Percentiles rank a stretch among this genome's conserved stretches.
Evolutionary conservation across 1,284 basidiomycete genomes (phyloP).

Genomic region (Porphyrellus sp.): DNA sequence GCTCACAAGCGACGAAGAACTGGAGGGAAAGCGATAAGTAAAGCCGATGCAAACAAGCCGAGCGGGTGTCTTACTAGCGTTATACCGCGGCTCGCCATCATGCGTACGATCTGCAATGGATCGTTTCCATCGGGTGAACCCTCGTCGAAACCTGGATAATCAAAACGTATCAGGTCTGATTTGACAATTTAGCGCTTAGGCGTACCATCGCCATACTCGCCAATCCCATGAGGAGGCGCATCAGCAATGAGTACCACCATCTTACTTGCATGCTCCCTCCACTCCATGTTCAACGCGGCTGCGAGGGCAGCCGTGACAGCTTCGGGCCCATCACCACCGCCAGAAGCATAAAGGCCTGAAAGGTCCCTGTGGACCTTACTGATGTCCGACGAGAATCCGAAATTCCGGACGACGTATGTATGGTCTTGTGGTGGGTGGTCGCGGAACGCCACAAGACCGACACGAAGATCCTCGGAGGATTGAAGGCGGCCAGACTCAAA

Average conservation of each 20-base stretch:
- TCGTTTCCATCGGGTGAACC: constrained; percentile 93
- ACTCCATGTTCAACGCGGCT: constrained; percentile 85
- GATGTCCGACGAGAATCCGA: constrained; percentile 93
- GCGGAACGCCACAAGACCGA: constrained; percentile 88
- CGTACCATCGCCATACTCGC: constrained; percentile 88
- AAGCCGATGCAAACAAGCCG: neutral
- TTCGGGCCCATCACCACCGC: constrained; percentile 97
- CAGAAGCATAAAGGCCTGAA: constrained; percentile 84
- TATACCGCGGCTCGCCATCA: constrained; percentile 90
- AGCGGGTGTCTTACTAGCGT: constrained; percentile 57
- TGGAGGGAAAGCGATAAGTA: constrained; percentile 32
- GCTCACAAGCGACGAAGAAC: constrained; percentile 99
- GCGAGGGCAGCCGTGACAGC: constrained; percentile 94
- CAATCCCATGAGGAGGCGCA: constrained; percentile 94
- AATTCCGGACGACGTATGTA: constrained; percentile 89
- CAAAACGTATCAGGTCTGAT: constrained; percentile 15
- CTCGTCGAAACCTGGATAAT: constrained; percentile 73
- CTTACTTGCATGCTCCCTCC: constrained; percentile 87
- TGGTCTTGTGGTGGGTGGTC: constrained; percentile 97
- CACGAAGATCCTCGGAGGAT: constrained; percentile 81
- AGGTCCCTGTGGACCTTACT: constrained; percentile 84
- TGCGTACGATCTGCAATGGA: constrained; percentile 82
- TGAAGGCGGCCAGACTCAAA: constrained; percentile 92
- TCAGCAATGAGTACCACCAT: constrained; percentile 97
- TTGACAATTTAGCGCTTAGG: neutral